phyloP scores from a whole-genome alignment of 805 yeast species.

The Metschnikowia gruessii region DNA sequence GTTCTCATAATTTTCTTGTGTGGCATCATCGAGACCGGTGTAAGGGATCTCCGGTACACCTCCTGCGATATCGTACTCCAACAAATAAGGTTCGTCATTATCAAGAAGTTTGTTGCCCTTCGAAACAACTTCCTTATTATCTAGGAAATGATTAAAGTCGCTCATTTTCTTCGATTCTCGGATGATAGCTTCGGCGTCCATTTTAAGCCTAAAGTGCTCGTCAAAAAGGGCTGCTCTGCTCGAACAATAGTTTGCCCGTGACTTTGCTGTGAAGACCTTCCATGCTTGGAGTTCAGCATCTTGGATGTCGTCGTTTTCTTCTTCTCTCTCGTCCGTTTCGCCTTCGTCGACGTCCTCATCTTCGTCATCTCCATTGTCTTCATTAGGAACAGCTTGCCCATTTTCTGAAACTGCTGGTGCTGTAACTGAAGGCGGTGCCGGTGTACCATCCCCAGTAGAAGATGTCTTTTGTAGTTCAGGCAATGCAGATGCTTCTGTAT shows the following conservation, averaged over 20 bases:
- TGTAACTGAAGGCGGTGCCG: conserved; percentile 15
- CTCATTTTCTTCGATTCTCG: conserved; percentile 69
- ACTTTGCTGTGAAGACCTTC: conserved; percentile 78
- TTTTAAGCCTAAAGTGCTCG: conserved; percentile 53
- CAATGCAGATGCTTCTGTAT: conserved; percentile 1
- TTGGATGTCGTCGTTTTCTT: conserved; percentile 56
- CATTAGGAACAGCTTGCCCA: conserved; percentile 17
- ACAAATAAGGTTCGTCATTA: conserved; percentile 58
- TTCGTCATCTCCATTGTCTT: conserved; percentile 39
- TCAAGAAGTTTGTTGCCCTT: conserved; percentile 48
- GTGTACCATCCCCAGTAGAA: conserved; percentile 11
- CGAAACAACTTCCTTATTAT: conserved; percentile 37
- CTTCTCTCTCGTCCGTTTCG: conserved; percentile 25
- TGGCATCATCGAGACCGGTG: conserved; percentile 46
- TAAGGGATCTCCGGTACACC: conserved; percentile 68
- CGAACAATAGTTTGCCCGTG: conserved; percentile 71
- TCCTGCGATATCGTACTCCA: conserved; percentile 83
- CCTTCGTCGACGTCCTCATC: conserved; percentile 45
- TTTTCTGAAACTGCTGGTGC: conserved; percentile 13
- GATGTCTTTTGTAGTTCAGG: conserved; percentile 2
- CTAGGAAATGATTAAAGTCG: conserved; percentile 48
- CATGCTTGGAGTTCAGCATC: conserved; percentile 80
- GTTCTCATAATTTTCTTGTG: conserved; percentile 40
- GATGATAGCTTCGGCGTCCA: conserved; percentile 65
- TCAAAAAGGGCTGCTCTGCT: conserved; percentile 64